Base-by-base conservation (phyloP, 2,329 filamentous ascomycete genomes). In the Chrysoporthe cubensis region DNA sequence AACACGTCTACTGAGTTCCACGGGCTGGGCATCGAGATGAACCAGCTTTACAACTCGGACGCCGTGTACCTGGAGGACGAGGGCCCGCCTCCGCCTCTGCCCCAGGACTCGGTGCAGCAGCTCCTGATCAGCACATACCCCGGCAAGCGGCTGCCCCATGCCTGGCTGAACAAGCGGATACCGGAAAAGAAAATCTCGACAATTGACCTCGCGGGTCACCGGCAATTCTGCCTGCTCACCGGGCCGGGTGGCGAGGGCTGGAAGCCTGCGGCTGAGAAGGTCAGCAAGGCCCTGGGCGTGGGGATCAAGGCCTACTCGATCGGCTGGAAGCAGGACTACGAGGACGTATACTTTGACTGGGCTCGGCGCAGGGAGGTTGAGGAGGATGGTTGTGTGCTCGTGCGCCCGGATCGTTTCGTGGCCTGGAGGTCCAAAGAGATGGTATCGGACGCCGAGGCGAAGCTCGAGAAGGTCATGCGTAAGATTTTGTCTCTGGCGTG, bases 261-360 rank as follows among this genome's bases (percentile, higher is more conserved):
- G 88, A 84, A 81, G 64, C 65, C 70, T 1, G 87, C 87, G 0
- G 86, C 84, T 0, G 66, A 68, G 3, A 73, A 72, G 2, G 80
- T 84, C 2, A 70, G 74, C 0, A 71, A 75, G 21, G 70, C 75
- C 8, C 72, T 85, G 0, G 82, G 80, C 0, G 74, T 90, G 0
- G 75, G 79, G 8, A 79, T 90, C 42, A 80, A 79, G 3, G 79
- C 77, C 0, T 82, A 85, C 68, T 80, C 79, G 2, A 85, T 90
- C 70, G 88, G 88, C 0, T 87, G 81, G 76, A 77, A 80, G 16
- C 83, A 86, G 69, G 86, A 90, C 67, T 90, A 82, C 70, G 84
- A 89, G 73, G 88, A 90, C 73, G 80, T 87, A 0, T 90, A 90
- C 74, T 83, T 83, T 69, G 86, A 88, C 66, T 91, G 88, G 88